Percentiles rank a stretch among this genome's conserved stretches.
Conservation (phyloP, 192 early-diverging fungal species). For the Pecoramyces ruminantium region DNA sequence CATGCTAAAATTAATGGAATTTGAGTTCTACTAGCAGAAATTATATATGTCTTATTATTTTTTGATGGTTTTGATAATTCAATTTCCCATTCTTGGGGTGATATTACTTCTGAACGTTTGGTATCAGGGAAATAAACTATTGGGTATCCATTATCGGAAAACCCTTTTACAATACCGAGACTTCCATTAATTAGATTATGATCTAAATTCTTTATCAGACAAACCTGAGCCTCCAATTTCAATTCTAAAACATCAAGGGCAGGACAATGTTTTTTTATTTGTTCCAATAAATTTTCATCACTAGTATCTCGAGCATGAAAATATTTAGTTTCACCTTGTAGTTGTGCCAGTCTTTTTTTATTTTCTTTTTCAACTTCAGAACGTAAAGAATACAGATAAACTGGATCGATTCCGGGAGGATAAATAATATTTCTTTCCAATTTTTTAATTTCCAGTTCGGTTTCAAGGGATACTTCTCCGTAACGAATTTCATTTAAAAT, state of each 20-base stretch:
- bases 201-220: conserved; percentile 63
- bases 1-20: no score
- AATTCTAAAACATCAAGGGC: conserved; percentile 47
- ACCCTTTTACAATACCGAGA: conserved; percentile 40
- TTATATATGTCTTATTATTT: no score
- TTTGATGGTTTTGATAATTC: conserved; percentile 34
- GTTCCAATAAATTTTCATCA: background rate
- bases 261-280: conserved; percentile 22
- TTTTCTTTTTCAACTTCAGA: conserved; percentile 51
- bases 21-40: no score
- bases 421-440: conserved; percentile 14
- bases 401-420: conserved; percentile 36
- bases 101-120: conserved; percentile 8
- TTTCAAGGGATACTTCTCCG: conserved; percentile 39
- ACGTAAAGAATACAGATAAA: conserved; percentile 50
- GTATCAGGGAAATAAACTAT: conserved; percentile 14
- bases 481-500: conserved; percentile 77
- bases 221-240: conserved; percentile 67
- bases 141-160: conserved; percentile 14
- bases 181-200: conserved; percentile 61
- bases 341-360: conserved; percentile 17
- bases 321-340: conserved; percentile 23
- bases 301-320: conserved; percentile 30
- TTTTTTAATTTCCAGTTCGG: conserved; percentile 22
- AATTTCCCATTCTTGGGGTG: conserved; percentile 7